Evolutionary conservation across 805 yeast species (phyloP), one percentile per base, ranked within the genome.

Genomic region (Candida cerambycidarum): DNA sequence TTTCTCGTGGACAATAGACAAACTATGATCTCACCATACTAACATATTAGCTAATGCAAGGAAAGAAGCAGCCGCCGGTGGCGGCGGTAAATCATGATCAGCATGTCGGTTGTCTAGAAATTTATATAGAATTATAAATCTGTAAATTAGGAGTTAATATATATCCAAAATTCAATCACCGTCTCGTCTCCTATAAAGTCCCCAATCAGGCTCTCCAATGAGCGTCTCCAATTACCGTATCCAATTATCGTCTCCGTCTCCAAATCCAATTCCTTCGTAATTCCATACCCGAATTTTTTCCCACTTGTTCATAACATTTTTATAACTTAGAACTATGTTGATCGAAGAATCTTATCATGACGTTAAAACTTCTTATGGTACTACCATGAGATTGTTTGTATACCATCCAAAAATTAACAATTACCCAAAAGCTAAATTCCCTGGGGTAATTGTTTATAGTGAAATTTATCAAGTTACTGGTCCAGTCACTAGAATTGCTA

Each of bases 401-500:
- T 85, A 62, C 61, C 85, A 82, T 40, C 95, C 95, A 11, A 76
- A 71, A 51, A 73, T 85, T 39, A 77, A 82, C 30, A 82, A 82
- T 42, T 85, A 83, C 63, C 92, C 93, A n/a, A 63, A 73, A 30
- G 93, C 86, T 43, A 82, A 80, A 57, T 85, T 85, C 56, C 93
- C 95, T 1, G 95, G 85, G 30, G 93, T 86, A 2, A 62, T 86
- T 25, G 87, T 85, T 12, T 85, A 80, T 63, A 79, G 87, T 42
- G 95, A 85, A 61, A 85, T 85, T 51, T 85, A 85, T 61, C 95
- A 86, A 62, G 92, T 53, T 8, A 82, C 88, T 6, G 95, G 95
- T 0, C 93, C 95, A 3, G 95, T 85, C 21, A 66, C 85, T 5
- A 67, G 93, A 47, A 82, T 85, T 56, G 92, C 88, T 23, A 82